These are phyloP conservation scores for Filobasidium uniguttulatum DNA, from an alignment of 1,284 basidiomycete species.

Conservation along the genomic window DNA sequence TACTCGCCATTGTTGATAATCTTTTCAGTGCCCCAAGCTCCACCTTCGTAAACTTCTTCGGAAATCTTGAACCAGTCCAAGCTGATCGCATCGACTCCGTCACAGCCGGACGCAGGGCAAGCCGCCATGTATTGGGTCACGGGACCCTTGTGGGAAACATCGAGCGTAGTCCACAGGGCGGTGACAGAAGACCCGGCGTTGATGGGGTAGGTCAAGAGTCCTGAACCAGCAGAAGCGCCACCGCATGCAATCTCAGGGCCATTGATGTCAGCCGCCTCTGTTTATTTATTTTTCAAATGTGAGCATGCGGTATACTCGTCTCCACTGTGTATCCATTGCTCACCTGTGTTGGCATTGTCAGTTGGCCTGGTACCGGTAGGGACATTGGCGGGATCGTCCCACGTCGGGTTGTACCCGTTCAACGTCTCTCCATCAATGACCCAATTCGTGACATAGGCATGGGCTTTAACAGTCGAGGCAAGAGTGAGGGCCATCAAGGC, in stretches of 20 bases:
- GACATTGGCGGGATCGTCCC: no score
- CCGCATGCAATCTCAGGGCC: slow-evolving; percentile 18
- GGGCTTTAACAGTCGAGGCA: no score
- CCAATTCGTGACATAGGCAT: no score
- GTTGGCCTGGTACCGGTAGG: no score
- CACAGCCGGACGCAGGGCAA: slow-evolving; percentile 18
- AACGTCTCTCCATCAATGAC: no score
- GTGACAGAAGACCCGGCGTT: slow-evolving; percentile 10
- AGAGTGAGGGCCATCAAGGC: no score
- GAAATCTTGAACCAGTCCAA: slow-evolving; percentile 25
- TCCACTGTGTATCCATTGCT: no score
- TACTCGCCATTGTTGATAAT: not conserved
- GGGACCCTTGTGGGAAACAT: slow-evolving; percentile 12
- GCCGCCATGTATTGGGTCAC: slow-evolving; percentile 19
- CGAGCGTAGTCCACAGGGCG: not conserved
- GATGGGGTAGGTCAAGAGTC: slow-evolving; percentile 15
- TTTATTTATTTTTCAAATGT: slow-evolving; percentile 2
- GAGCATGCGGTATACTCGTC: no score
- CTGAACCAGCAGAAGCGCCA: slow-evolving; percentile 14
- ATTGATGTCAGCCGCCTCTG: slow-evolving; percentile 17
- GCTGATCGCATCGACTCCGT: slow-evolving; percentile 18
- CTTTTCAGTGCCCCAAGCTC: slow-evolving; percentile 17
- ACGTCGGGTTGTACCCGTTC: no score
- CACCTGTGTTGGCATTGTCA: no score
- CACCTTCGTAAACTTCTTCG: slow-evolving; percentile 16